phyloP scores from a whole-genome alignment of 305 asterid genomes.

The Galium porrigens region DNA sequence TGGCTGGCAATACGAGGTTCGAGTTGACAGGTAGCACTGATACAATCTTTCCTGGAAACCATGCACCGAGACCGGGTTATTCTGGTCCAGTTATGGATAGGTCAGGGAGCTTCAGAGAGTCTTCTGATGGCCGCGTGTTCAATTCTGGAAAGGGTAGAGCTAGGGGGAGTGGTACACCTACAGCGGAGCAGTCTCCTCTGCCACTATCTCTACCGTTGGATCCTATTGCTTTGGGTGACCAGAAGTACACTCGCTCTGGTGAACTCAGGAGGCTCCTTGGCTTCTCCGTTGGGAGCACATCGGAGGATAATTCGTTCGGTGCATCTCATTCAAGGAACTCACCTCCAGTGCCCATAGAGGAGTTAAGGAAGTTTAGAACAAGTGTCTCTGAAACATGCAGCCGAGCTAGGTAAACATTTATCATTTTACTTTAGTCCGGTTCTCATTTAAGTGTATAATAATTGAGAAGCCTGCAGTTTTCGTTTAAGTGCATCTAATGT shows the following conservation, averaged over 20 bases:
- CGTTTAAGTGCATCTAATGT: neutral
- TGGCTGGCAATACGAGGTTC: slow-evolving; percentile 77
- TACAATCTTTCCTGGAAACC: slow-evolving; percentile 47
- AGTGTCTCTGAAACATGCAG: slow-evolving; percentile 43
- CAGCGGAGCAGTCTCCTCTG: slow-evolving; percentile 46
- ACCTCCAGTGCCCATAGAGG: slow-evolving; percentile 53
- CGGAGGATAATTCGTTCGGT: slow-evolving; percentile 55
- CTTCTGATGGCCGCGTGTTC: slow-evolving; percentile 44
- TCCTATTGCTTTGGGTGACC: slow-evolving; percentile 50
- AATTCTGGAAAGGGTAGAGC: slow-evolving; percentile 52
- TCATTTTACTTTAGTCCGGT: slow-evolving; percentile 6
- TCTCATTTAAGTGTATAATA: neutral
- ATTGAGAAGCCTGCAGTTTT: neutral
- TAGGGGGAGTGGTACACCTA: slow-evolving; percentile 34
- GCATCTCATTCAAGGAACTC: slow-evolving; percentile 50
- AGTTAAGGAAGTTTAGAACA: slow-evolving; percentile 47
- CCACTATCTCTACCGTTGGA: slow-evolving; percentile 64
- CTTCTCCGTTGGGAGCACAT: slow-evolving; percentile 38
- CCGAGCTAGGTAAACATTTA: slow-evolving; percentile 54
- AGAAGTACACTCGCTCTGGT: slow-evolving; percentile 32
- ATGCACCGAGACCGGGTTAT: slow-evolving; percentile 55
- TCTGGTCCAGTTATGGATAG: slow-evolving; percentile 47
- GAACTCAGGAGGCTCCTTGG: slow-evolving; percentile 67
- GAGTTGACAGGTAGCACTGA: slow-evolving; percentile 71
- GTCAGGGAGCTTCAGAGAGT: slow-evolving; percentile 74